Conservation (phyloP, 2,329 filamentous ascomycete species). For the Alternaria triticimaculans region DNA sequence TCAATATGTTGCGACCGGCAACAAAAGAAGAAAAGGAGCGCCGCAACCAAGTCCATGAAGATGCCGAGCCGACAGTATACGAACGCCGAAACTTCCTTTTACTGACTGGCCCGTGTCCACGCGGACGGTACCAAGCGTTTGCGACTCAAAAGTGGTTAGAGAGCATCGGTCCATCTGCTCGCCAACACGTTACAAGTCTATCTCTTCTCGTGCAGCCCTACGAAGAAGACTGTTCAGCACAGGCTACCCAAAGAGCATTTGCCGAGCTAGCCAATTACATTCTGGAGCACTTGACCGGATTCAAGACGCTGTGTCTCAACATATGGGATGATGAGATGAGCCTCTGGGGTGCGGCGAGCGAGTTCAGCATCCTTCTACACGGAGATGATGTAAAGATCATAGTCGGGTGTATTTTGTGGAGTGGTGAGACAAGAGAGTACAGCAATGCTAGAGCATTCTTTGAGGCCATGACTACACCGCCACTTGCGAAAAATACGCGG, state of each 20-base stretch:
- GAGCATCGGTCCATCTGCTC: constrained; percentile 17
- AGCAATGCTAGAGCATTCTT: constrained; percentile 9
- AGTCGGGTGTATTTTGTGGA: constrained; percentile 8
- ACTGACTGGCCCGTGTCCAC: constrained; percentile 37
- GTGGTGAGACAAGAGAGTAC: constrained; percentile 5
- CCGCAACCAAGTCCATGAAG: constrained; percentile 28
- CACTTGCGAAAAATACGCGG: not conserved
- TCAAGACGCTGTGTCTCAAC: constrained; percentile 25
- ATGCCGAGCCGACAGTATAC: constrained; percentile 37
- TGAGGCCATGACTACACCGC: not conserved
- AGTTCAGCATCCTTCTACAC: constrained; percentile 18
- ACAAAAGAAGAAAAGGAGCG: constrained; percentile 19
- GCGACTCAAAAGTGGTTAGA: constrained; percentile 37
- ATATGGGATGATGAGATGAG: constrained; percentile 22
- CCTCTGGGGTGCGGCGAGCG: constrained; percentile 5
- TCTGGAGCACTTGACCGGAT: constrained; percentile 14
- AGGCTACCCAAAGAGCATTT: constrained; percentile 22
- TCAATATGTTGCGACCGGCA: constrained; percentile 42
- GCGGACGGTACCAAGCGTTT: constrained; percentile 44
- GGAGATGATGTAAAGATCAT: constrained; percentile 15
- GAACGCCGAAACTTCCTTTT: constrained; percentile 34
- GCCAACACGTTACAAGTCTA: constrained; percentile 26
- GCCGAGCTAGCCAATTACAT: constrained; percentile 25
- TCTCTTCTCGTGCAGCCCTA: constrained; percentile 35
- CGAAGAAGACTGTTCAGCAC: constrained; percentile 36